Percentiles rank a stretch among this genome's conserved stretches.
Conservation (phyloP, 768 basidiomycete species). For the Boletus vinaceobasis region DNA sequence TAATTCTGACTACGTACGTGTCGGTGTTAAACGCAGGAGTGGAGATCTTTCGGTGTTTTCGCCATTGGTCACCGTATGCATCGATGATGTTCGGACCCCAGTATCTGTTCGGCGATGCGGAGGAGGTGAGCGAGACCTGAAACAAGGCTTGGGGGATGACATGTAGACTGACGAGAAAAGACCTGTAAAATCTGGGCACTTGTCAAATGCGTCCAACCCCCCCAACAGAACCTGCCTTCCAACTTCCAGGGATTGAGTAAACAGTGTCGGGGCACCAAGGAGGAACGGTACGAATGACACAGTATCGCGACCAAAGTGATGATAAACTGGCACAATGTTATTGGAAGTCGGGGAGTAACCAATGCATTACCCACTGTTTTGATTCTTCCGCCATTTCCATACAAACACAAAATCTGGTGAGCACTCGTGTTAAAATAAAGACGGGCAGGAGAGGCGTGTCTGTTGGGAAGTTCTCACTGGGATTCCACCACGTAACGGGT, state of each 20-base stretch:
- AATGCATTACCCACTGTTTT: conserved; percentile 8
- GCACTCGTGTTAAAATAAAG: neutral
- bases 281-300: conserved; percentile 19
- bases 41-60: conserved; percentile 15
- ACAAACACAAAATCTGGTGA: conserved; percentile 8
- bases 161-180: conserved; percentile 1
- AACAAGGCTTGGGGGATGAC: neutral
- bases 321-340: conserved; percentile 7
- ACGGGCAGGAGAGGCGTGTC: neutral
- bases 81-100: conserved; percentile 21
- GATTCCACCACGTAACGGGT: conserved; percentile 18
- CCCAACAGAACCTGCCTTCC: conserved; percentile 9
- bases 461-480: conserved; percentile 2
- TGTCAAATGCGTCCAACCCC: neutral
- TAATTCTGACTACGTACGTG: conserved; percentile 9
- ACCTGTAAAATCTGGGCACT: conserved; percentile 1
- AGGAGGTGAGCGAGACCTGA: neutral
- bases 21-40: conserved; percentile 20
- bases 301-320: conserved; percentile 9
- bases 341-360: neutral
- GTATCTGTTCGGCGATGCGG: conserved; percentile 1
- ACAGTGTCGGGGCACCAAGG: conserved; percentile 9
- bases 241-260: conserved; percentile 18
- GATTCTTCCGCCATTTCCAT: conserved; percentile 18
- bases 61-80: conserved; percentile 14